These are phyloP conservation scores for Domatiomyces catenatus DNA, from an alignment of 2,329 filamentous ascomycete species.

Conservation along the genomic window DNA sequence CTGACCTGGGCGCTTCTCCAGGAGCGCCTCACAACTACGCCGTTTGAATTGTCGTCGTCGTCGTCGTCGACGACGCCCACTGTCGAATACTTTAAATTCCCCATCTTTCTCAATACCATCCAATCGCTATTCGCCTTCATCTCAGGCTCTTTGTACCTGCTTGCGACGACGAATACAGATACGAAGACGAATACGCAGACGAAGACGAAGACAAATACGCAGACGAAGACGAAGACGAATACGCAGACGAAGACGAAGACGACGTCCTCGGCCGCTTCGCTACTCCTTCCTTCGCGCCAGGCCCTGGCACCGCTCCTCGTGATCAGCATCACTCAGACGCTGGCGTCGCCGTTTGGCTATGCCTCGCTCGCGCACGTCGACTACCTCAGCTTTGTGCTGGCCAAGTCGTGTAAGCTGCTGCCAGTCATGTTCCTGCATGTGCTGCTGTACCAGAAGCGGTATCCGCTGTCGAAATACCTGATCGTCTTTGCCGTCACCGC, in stretches of 20 bases:
- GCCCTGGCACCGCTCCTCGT: constrained; percentile 69
- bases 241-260: too few species aligned
- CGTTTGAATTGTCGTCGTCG: constrained; percentile 50
- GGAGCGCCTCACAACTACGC: constrained; percentile 90
- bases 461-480: constrained; percentile 90
- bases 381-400: constrained; percentile 94
- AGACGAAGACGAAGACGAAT: too few species aligned
- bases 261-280: constrained; percentile 60
- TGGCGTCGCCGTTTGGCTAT: constrained; percentile 92
- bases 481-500: constrained; percentile 82
- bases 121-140: constrained; percentile 79
- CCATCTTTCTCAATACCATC: constrained; percentile 89
- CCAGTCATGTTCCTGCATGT: constrained; percentile 96
- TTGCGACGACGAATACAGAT: constrained; percentile 44
- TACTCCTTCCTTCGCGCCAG: constrained; percentile 62
- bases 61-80: constrained; percentile 19
- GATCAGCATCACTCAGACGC: constrained; percentile 71
- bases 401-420: constrained; percentile 95
- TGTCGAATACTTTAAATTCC: constrained; percentile 70
- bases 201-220: too few species aligned
- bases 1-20: constrained; percentile 93
- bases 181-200: too few species aligned
- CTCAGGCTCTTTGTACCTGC: constrained; percentile 68
- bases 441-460: constrained; percentile 73
- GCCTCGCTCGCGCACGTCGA: constrained; percentile 84